Conservation (phyloP, 192 early-diverging fungal species). For the Rhizophagus prolifer region DNA sequence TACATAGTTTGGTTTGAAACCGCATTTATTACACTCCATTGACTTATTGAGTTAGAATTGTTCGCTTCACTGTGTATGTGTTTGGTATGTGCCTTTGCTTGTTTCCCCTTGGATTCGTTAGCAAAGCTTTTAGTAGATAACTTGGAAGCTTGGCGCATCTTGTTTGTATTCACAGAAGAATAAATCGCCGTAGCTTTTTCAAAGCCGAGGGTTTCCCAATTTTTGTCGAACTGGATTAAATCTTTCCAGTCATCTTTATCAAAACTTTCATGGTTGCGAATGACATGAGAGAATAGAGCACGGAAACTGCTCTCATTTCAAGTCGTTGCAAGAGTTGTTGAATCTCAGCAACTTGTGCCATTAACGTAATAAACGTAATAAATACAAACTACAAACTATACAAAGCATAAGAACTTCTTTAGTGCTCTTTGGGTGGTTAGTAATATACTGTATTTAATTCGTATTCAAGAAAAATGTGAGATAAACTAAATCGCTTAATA, state of each 20-base stretch:
- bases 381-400: too few species aligned
- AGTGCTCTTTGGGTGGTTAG: too few species aligned
- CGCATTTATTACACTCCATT: conserved; percentile 4
- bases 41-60: conserved; percentile 6
- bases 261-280: conserved; percentile 9
- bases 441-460: too few species aligned
- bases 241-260: background rate
- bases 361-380: too few species aligned
- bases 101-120: background rate
- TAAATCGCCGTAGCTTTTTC: background rate
- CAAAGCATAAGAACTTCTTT: too few species aligned
- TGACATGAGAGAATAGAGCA: background rate
- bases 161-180: conserved; percentile 14
- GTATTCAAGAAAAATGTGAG: too few species aligned
- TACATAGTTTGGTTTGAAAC: background rate
- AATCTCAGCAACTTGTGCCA: too few species aligned
- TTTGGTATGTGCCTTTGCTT: too few species aligned
- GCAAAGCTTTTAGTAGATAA: background rate
- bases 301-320: background rate
- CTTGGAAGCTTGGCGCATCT: background rate
- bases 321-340: background rate
- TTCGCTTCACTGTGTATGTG: background rate
- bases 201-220: background rate
- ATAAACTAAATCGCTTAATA: too few species aligned
- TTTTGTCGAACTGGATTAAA: conserved; percentile 11